Evolutionary conservation across 495 filamentous ascomycete genomes (phyloP).

Genomic region (Durotheca rogersii): DNA sequence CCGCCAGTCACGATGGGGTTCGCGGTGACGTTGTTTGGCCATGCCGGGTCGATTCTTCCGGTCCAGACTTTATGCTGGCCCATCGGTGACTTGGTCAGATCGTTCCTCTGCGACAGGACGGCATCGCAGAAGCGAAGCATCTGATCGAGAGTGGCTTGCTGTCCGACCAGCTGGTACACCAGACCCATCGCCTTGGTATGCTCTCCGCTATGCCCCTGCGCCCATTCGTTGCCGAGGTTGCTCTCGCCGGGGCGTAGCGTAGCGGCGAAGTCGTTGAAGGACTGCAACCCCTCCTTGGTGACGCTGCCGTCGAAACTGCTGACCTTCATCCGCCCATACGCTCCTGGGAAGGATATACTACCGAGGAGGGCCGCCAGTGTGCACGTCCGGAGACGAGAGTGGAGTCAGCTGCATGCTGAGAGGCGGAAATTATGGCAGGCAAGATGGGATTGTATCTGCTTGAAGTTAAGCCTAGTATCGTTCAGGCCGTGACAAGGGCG

Average conservation of each 20-base stretch:
- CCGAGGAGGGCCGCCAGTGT: conserved; percentile 8
- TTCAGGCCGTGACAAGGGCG: neutral
- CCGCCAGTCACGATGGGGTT: conserved; percentile 12
- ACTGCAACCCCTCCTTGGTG: conserved; percentile 18
- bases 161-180: conserved; percentile 16
- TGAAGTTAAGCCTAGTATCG: neutral
- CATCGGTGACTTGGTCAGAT: conserved; percentile 16
- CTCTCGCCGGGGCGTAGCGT: conserved; percentile 12
- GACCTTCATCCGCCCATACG: conserved; percentile 14
- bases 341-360: neutral
- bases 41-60: conserved; percentile 12
- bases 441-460: neutral
- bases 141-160: conserved; percentile 17
- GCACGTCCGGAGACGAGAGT: neutral
- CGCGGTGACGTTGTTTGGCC: conserved; percentile 14
- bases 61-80: conserved; percentile 22
- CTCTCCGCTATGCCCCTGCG: conserved; percentile 21
- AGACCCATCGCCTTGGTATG: conserved; percentile 23
- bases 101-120: conserved; percentile 20
- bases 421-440: neutral
- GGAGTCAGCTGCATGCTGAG: neutral
- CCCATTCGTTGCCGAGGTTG: conserved; percentile 20
- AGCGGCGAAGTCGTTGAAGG: conserved; percentile 18
- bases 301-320: conserved; percentile 24
- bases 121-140: conserved; percentile 26